Conservation (phyloP, 1,139 yeast species). For the Arxiozyma slooffiae region DNA sequence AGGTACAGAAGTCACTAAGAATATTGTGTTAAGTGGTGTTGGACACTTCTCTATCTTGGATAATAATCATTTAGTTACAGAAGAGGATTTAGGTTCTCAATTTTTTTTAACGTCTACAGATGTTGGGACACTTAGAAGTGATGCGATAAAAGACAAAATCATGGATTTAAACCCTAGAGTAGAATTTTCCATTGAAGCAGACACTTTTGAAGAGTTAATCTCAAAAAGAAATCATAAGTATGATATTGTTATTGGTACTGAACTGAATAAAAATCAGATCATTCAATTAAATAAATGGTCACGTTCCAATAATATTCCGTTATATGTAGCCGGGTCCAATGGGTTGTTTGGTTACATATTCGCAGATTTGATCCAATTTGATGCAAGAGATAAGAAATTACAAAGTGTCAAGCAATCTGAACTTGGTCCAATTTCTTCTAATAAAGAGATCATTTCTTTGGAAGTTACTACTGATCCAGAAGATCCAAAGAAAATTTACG, state of each 20-base stretch:
- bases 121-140: constrained; percentile 46
- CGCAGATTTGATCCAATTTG: constrained; percentile 64
- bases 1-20: constrained; percentile 74
- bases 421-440: constrained; percentile 38
- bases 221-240: constrained; percentile 31
- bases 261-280: constrained; percentile 38
- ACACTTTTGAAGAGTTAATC: constrained; percentile 27
- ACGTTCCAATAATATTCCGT: constrained; percentile 48
- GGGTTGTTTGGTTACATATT: constrained; percentile 81
- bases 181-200: constrained; percentile 36
- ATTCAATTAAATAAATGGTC: constrained; percentile 42
- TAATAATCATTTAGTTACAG: constrained; percentile 38
- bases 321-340: constrained; percentile 59
- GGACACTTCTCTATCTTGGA: constrained; percentile 71
- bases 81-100: constrained; percentile 64
- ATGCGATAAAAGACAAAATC: constrained; percentile 45
- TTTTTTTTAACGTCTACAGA: constrained; percentile 61
- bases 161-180: constrained; percentile 76
- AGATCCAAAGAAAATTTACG: constrained; percentile 36
- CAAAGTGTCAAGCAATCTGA: constrained; percentile 39
- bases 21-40: constrained; percentile 80
- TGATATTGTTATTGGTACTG: constrained; percentile 71
- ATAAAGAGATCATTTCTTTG: constrained; percentile 47
- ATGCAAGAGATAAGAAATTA: constrained; percentile 41
- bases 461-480: constrained; percentile 29